Evolutionary conservation across 805 yeast genomes (phyloP).

Genomic region (Candida broadrunensis): DNA sequence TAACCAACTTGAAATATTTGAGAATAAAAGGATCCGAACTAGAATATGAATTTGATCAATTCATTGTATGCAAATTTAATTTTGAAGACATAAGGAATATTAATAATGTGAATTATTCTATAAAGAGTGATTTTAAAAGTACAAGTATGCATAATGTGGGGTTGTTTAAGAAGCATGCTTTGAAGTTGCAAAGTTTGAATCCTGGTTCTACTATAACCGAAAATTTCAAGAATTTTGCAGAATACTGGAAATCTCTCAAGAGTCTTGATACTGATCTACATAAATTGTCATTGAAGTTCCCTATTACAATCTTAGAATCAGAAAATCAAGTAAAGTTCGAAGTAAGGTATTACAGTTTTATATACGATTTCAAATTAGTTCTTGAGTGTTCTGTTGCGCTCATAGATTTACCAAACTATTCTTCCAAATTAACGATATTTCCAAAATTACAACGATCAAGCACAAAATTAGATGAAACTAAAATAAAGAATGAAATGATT

Average conservation of each 20-base stretch:
- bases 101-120: background rate
- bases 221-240: slow-evolving; percentile 14
- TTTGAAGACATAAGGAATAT: slow-evolving; percentile 4
- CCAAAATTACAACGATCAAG: background rate
- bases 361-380: slow-evolving; percentile 10
- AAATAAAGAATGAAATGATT: background rate
- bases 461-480: background rate
- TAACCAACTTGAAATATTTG: slow-evolving; percentile 20
- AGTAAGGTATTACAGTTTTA: slow-evolving; percentile 14
- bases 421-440: background rate
- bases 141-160: background rate
- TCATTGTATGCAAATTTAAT: slow-evolving; percentile 5
- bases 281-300: slow-evolving; percentile 25
- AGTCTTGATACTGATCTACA: slow-evolving; percentile 27
- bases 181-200: background rate
- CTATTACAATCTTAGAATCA: slow-evolving; percentile 11
- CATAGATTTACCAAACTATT: slow-evolving; percentile 3
- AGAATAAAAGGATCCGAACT: slow-evolving; percentile 8
- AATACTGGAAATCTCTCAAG: slow-evolving; percentile 15
- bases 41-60: slow-evolving; percentile 11
- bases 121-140: background rate
- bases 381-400: slow-evolving; percentile 7
- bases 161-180: background rate
- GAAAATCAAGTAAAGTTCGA: slow-evolving; percentile 9
- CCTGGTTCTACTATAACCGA: slow-evolving; percentile 9